phyloP scores from a whole-genome alignment of 2,329 filamentous ascomycete species.

The Teratosphaeria viscida region DNA sequence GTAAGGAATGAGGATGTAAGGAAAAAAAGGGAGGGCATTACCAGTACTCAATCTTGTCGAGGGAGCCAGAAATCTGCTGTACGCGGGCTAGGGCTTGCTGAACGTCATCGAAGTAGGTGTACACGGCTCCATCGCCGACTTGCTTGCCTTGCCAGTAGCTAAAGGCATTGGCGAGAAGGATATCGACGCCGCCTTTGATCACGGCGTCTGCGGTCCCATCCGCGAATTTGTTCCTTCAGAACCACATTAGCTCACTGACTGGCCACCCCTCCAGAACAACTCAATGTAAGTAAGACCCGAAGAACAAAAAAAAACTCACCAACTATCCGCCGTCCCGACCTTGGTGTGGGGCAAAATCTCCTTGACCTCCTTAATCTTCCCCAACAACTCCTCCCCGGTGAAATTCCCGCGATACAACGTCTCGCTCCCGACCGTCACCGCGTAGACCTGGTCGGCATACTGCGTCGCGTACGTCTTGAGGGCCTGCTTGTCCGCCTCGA shows the following conservation, averaged over 20 bases:
- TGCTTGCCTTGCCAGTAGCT: conserved; percentile 60
- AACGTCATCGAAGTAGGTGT: conserved; percentile 58
- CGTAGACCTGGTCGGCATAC: conserved; percentile 52
- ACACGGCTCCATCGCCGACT: conserved; percentile 43
- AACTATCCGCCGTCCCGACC: conserved; percentile 60
- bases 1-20: background rate
- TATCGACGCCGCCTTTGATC: conserved; percentile 48
- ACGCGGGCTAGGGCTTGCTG: conserved; percentile 44
- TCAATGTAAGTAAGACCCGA: background rate
- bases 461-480: conserved; percentile 40
- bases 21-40: background rate
- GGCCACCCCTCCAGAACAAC: background rate
- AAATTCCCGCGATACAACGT: conserved; percentile 59
- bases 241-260: too few relatives aligned
- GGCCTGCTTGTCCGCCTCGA: conserved; percentile 49
- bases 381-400: conserved; percentile 48
- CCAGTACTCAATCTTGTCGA: conserved; percentile 52
- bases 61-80: conserved; percentile 45
- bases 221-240: conserved; percentile 48
- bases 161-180: conserved; percentile 59
- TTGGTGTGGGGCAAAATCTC: conserved; percentile 41
- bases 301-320: conserved; percentile 31
- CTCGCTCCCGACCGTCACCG: conserved; percentile 62
- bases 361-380: conserved; percentile 53
- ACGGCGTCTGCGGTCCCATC: conserved; percentile 58